phyloP scores from a whole-genome alignment of 208 protist species.

The Leishmania mexicana region DNA sequence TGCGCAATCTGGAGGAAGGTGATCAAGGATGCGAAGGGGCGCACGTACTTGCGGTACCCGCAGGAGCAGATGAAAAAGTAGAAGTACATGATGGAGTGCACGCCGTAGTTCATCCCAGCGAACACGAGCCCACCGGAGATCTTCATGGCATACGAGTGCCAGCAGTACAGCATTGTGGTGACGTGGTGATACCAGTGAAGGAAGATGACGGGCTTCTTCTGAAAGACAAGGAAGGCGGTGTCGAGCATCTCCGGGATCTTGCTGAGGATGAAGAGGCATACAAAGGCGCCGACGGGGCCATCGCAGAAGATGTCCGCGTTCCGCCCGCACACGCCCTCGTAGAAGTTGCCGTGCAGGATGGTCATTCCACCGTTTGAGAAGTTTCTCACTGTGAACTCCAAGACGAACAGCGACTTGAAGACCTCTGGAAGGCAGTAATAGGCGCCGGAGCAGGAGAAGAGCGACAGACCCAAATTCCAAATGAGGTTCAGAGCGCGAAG shows the following conservation, averaged over 20 bases:
- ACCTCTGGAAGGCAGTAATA: conserved; percentile 57
- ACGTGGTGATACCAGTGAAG: conserved; percentile 95
- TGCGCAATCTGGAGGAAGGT: conserved; percentile 91
- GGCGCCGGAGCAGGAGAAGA: conserved; percentile 75
- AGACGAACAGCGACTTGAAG: conserved; percentile 26
- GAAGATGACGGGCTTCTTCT: conserved; percentile 87
- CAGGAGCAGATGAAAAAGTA: conserved; percentile 91
- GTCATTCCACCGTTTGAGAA: conserved; percentile 11
- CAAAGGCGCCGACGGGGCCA: conserved; percentile 61
- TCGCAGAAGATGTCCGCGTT: conserved; percentile 56
- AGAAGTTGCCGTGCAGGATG: conserved; percentile 41
- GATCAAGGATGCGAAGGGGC: conserved; percentile 82
- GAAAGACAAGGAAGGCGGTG: conserved; percentile 85
- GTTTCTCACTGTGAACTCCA: conserved; percentile 23
- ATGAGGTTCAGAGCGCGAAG: conserved; percentile 47
- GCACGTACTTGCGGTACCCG: conserved; percentile 57
- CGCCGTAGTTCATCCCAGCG: conserved; percentile 93
- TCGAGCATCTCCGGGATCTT: conserved; percentile 91
- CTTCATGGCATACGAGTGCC: conserved; percentile 62
- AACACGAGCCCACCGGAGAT: conserved; percentile 83
- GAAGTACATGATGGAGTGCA: conserved; percentile 95
- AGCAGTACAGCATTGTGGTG: conserved; percentile 93
- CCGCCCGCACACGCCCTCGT: conserved; percentile 60
- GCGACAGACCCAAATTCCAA: conserved; percentile 84
- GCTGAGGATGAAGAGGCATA: conserved; percentile 75